Evolutionary conservation across 257 asterid genomes (phyloP), one percentile per base, ranked within the genome.

Genomic region (Ilex asprella): DNA sequence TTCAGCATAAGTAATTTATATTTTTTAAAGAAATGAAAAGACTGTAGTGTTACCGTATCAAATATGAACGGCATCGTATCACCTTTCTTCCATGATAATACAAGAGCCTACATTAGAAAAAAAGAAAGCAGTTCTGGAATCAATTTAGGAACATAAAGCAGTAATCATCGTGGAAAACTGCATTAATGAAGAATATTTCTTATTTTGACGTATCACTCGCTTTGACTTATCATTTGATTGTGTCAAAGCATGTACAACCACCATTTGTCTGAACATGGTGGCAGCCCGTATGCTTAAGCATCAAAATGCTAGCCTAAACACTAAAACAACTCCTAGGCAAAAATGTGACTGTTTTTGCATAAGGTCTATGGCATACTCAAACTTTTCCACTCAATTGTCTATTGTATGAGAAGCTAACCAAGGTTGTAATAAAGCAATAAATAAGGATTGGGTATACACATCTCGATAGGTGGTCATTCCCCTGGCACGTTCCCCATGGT

Each of bases 401-500:
- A 35, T 35, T 35, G 7, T 35, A 46, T 46, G 12, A 41, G 12
- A 41, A 41, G 47, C 47, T 6, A 41, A 46, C 46, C 61, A 59
- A 68, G 16, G 32, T 16, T 43, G 52, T 65, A 65, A 46, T 56
- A 58, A 58, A 35, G 39, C 64, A 54, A 62, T 50, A 55, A 47
- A 64, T 2, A 39, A 66, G 65, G 61, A 70, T 51, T 60, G 30
- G 65, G 70, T 58, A 35, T 78, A 41, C 70, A 89, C 99, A 58
- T 89, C 95, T 75, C 68, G 79, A 80, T 92, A 92, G 68, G 96
- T 92, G 5, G 97, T 85, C 72, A 80, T 41, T 71, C 55, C 79
- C 74, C 64, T 79, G 15, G 97, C 97, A 67, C 97, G 97, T 59
- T 92, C 95, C 60, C 99, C 99, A 71, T 92, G 99, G 65, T 86